phyloP scores from a whole-genome alignment of 1,284 basidiomycete species.

The Vanrija sp. region DNA sequence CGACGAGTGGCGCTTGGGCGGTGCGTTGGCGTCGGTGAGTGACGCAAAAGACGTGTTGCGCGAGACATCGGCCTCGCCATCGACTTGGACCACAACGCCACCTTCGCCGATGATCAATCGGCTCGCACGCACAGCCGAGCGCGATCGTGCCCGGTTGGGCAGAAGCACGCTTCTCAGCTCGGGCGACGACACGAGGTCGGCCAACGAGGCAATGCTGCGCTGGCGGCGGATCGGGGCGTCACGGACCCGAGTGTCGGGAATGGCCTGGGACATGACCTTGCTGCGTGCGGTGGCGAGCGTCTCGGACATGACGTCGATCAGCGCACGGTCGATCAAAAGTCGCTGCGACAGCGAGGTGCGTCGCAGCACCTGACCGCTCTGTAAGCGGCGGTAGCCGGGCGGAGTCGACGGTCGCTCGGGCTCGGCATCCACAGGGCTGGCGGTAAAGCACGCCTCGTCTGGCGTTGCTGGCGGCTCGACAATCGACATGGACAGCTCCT shows the following conservation, averaged over 20 bases:
- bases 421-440: too few species aligned
- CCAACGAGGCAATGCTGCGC: conserved; percentile 18
- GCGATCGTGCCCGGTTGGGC: not conserved
- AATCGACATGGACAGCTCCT: too few species aligned
- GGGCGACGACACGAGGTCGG: conserved; percentile 6
- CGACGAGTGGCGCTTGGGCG: conserved; percentile 1
- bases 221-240: conserved; percentile 38
- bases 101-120: not conserved
- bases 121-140: not conserved
- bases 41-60: conserved; percentile 13
- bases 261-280: conserved; percentile 34
- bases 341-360: conserved; percentile 66
- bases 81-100: not conserved
- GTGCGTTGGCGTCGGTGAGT: not conserved
- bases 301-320: conserved; percentile 49
- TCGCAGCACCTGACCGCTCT: conserved; percentile 55
- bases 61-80: conserved; percentile 3
- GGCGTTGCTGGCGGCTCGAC: too few species aligned
- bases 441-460: too few species aligned
- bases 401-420: not conserved
- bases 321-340: conserved; percentile 49
- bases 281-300: conserved; percentile 43
- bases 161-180: conserved; percentile 9
- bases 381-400: conserved; percentile 20
- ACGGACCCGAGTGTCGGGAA: conserved; percentile 22